Percentiles rank a stretch among this genome's conserved stretches.
Evolutionary conservation across 2,329 filamentous ascomycete species (phyloP).

Genomic region (Pseudohalonectria lignicola): DNA sequence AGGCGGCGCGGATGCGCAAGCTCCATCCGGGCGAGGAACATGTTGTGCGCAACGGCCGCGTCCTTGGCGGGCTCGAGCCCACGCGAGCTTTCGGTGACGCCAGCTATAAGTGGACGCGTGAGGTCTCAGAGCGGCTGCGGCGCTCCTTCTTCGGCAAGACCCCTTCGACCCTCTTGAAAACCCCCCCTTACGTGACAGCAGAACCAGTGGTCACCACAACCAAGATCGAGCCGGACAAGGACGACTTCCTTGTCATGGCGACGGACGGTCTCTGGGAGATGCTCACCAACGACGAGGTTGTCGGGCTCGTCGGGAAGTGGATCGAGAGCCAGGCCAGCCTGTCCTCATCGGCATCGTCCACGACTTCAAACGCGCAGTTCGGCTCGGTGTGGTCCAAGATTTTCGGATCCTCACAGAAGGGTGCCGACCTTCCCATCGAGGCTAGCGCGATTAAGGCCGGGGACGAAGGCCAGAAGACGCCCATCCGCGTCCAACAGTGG

Average conservation of each 20-base stretch:
- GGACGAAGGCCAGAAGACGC: slow-evolving; percentile 66
- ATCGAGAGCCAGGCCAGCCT: slow-evolving; percentile 69
- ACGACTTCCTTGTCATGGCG: slow-evolving; percentile 92
- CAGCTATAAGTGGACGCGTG: slow-evolving; percentile 88
- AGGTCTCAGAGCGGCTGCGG: slow-evolving; percentile 74
- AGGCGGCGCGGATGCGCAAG: slow-evolving; percentile 69
- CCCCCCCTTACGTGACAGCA: slow-evolving; percentile 92
- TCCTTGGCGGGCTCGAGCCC: slow-evolving; percentile 85
- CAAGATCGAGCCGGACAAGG: slow-evolving; percentile 76
- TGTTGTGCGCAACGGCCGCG: slow-evolving; percentile 79
- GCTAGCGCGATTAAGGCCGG: slow-evolving; percentile 29
- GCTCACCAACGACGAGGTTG: slow-evolving; percentile 96
- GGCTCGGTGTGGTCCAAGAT: slow-evolving; percentile 57
- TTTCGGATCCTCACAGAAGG: slow-evolving; percentile 35
- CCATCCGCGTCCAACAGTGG: slow-evolving; percentile 86
- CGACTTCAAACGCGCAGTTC: slow-evolving; percentile 65
- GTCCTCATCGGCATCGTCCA: too few species aligned
- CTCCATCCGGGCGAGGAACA: slow-evolving; percentile 84
- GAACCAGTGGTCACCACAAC: slow-evolving; percentile 93
- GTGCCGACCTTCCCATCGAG: slow-evolving; percentile 62
- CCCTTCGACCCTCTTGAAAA: slow-evolving; percentile 67
- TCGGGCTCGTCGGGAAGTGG: slow-evolving; percentile 94
- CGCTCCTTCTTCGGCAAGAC: slow-evolving; percentile 78
- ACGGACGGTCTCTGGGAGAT: slow-evolving; percentile 98
- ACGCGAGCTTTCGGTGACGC: slow-evolving; percentile 93